Evolutionary conservation across 2,329 filamentous ascomycete species (phyloP), one percentile per base, ranked within the genome.

Genomic region (Coniochaeta sp.): DNA sequence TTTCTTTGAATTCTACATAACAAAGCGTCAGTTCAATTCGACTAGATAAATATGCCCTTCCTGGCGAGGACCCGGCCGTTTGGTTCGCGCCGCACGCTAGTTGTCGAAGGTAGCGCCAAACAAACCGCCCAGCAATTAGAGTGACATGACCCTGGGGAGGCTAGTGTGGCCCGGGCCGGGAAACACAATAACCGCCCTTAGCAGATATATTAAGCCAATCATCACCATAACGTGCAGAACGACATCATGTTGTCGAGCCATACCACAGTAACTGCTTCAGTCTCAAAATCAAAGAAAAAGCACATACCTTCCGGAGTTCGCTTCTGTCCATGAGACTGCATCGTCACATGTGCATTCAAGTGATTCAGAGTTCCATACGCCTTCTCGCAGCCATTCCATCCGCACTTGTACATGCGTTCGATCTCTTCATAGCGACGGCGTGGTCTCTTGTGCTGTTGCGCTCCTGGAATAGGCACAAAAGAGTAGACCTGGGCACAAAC

Each of bases 341-440:
- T 98, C 16, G 95, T 98, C 57, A 99, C 95, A 71, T 99, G 95
- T 43, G 95, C 95, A 71, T 99, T 99, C 67, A 99, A 75, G 73
- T 99, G 95, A 74, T 99, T 99, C 63, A 99, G 78, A 56, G 95
- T 99, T 62, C 95, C 95, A 68, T 99, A 99, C 2, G 95, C 95
- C 78, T 99, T 99, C 76, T 99, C 95, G 71, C 95, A 99, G 9
- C 93, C 93, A 66, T 97, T 93, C 91, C 92, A 98, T 28, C 93
- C 95, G 71, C 95, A 99, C 76, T 98, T 98, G 81, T 99, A 98
- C 95, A 99, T 98, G 71, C 95, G 88, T 79, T 99, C 95, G 68
- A 99, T 99, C 73, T 99, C 95, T 76, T 99, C 95, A 69, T 97
- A 99, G 59, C 95, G 86, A 69, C 95, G 83, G 65, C 95, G 86